Evolutionary conservation across 139 green algal genomes (phyloP).

Genomic region (Volvox reticuliferus): DNA sequence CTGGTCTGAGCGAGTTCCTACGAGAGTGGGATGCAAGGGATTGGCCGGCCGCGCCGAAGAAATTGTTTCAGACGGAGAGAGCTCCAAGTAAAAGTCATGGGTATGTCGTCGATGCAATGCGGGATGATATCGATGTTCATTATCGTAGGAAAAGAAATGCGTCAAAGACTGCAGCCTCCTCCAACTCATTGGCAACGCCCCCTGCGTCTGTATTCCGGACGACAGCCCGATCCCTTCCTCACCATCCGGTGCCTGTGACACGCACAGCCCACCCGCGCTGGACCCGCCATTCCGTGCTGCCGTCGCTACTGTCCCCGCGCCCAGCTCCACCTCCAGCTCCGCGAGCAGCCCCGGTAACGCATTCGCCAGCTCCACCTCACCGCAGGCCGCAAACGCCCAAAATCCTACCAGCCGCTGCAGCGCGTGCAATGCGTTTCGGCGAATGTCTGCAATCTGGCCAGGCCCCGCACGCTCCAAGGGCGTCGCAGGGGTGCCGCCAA

Average conservation of each 20-base stretch:
- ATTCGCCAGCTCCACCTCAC: slow-evolving; percentile 2
- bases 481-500: not conserved
- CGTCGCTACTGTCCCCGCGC: not conserved
- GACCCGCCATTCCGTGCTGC: not conserved
- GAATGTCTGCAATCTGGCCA: not conserved
- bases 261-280: not conserved
- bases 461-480: not conserved
- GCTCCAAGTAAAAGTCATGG: too few species aligned
- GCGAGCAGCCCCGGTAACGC: slow-evolving; percentile 23
- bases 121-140: too few species aligned
- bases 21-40: not conserved
- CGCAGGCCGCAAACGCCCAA: not conserved
- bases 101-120: too few species aligned
- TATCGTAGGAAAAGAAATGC: too few species aligned
- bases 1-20: not conserved
- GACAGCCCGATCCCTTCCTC: too few species aligned
- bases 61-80: too few species aligned
- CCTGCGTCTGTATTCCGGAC: too few species aligned
- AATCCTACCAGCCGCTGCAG: slow-evolving; percentile 27
- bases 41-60: too few species aligned
- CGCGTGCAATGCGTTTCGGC: not conserved
- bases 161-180: too few species aligned
- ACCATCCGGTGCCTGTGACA: too few species aligned
- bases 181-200: too few species aligned
- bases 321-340: slow-evolving; percentile 20